phyloP scores from a whole-genome alignment of 169 alveolate species.

The Plasmodium falciparum region DNA sequence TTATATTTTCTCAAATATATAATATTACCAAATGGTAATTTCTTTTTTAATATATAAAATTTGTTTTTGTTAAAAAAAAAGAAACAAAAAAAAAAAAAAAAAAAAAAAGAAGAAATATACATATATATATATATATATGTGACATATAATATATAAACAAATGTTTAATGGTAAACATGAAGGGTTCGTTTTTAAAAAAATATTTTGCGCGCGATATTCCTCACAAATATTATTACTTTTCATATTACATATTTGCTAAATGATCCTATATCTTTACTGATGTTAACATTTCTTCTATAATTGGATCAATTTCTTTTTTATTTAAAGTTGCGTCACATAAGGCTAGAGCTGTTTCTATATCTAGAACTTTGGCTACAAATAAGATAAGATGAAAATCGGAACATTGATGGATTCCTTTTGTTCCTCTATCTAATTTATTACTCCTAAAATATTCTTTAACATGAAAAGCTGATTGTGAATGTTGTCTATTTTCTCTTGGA shows the following conservation, averaged over 20 bases:
- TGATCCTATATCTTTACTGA: conserved; percentile 17
- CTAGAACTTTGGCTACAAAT: conserved; percentile 92
- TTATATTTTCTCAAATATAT: too few species aligned
- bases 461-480: conserved; percentile 67
- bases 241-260: too few species aligned
- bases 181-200: too few species aligned
- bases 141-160: too few species aligned
- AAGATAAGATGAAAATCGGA: conserved; percentile 93
- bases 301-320: conserved; percentile 80
- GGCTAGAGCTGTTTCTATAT: conserved; percentile 91
- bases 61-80: background rate
- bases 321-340: conserved; percentile 85
- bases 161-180: too few species aligned
- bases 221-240: too few species aligned
- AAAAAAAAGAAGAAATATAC: too few species aligned
- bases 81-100: too few species aligned
- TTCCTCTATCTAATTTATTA: conserved; percentile 51
- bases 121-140: too few species aligned
- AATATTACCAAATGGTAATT: too few species aligned
- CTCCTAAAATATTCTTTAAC: conserved; percentile 51
- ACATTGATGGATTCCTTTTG: conserved; percentile 80
- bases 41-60: too few species aligned
- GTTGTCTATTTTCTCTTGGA: conserved; percentile 85
- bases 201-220: too few species aligned
- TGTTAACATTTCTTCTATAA: conserved; percentile 63